These are phyloP conservation scores for Boletus reticuloceps DNA, from an alignment of 768 basidiomycete genomes.

Conservation along the genomic window DNA sequence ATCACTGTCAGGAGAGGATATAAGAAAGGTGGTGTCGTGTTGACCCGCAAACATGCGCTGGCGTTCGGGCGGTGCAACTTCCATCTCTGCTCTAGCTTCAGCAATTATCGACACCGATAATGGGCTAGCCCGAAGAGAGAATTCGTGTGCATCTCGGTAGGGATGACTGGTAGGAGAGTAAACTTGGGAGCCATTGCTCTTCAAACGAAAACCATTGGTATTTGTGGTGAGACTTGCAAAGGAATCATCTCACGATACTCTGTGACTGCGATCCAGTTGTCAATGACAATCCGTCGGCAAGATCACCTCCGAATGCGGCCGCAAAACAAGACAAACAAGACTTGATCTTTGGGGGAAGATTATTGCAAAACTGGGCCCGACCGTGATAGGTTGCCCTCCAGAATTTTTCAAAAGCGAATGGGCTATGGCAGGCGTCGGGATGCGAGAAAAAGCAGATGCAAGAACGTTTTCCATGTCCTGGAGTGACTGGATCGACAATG, in stretches of 20 bases:
- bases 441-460: constrained; percentile 47
- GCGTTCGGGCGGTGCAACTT: background rate
- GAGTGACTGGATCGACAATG: constrained; percentile 42
- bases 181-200: constrained; percentile 7
- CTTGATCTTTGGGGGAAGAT: constrained; percentile 44
- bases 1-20: constrained; percentile 1
- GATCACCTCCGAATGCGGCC: constrained; percentile 47
- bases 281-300: constrained; percentile 43
- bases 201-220: constrained; percentile 16
- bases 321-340: constrained; percentile 45
- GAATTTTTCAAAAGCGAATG: constrained; percentile 52
- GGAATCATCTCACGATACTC: constrained; percentile 26
- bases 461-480: constrained; percentile 44
- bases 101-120: background rate
- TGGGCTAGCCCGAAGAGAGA: constrained; percentile 23
- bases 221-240: constrained; percentile 5
- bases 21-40: constrained; percentile 11
- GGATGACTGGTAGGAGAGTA: background rate
- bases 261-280: constrained; percentile 36
- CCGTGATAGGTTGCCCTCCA: constrained; percentile 57
- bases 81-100: background rate
- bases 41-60: background rate
- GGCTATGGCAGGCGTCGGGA: constrained; percentile 48
- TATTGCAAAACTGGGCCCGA: constrained; percentile 32
- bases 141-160: constrained; percentile 8